Base-by-base conservation (phyloP, 495 filamentous ascomycete species). In the Hyaloscypha bicolor region DNA sequence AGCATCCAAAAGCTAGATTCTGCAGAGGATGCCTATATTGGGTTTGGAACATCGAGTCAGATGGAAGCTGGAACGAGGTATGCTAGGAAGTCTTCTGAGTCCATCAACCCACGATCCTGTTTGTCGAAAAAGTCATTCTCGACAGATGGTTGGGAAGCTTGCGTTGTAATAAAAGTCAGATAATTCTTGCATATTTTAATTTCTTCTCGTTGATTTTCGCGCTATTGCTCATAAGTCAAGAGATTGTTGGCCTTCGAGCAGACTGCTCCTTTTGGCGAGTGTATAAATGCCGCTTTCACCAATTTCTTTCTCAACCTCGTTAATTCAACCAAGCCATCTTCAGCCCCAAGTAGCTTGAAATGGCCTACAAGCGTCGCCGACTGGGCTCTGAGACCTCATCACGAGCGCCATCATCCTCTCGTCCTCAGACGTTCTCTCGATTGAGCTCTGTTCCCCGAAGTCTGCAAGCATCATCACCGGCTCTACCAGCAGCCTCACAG, bases 351-450 rank as follows among this genome's bases (percentile, higher is more conserved):
- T 25, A 25, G 16, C 35, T 67, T 62, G 68, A 51, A 22, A 74
- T 74, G 72, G 64, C 61, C 19, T 71, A 55, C 64, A 74, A 74
- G 51, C 69, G 72, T 56, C 72, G 64, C 45, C 60, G 67, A n/a
- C 8, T 64, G 19, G 39, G 33, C 9, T 39, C 55, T 16, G 31
- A 30, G 11, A 22, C 39, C 22, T 71, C 62, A 3, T 68, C 62
- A 16, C 32, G 66, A 51, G 19, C 6, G 6, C 21, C 62, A 67
- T 42, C 42, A 1, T 63, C 71, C 0, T 67, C 25, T 25, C 59
- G 65, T 31, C 61, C 56, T 29, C 65, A 69, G 42, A 16, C 58
- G 2, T 55, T 68, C n/a, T 45, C 64, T 19, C 63, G 61, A 32
- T 57, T 63, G 33, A 64, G 63, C 62, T 71, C 68, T 45, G 56